Base-by-base conservation (phyloP, 768 basidiomycete species). In the Lactifluus subvellereus region DNA sequence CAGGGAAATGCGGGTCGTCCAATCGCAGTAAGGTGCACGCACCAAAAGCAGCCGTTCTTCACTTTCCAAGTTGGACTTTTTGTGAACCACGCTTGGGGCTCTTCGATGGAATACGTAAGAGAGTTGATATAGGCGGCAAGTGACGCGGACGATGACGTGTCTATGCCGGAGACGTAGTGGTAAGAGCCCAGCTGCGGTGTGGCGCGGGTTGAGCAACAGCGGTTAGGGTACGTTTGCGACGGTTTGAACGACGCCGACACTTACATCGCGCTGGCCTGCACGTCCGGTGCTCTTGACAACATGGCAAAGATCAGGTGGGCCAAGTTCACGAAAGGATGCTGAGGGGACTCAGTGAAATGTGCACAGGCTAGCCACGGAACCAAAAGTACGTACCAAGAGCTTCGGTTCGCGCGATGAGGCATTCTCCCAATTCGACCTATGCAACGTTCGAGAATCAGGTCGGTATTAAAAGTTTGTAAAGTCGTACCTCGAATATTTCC, bases 101-200 rank as follows among this genome's bases (percentile, higher is more conserved):
- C 94, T 71, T 98, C 97, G 65, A 98, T 87, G 18, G 88, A 84
- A 71, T 98, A 98, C 6, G 93, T 96, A n/a, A 98, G 80, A 27
- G 94, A 97, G 77, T 99, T 98, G 75, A 98, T 90, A 75, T 99
- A 99, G 11, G 97, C 96, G 5, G 97, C 97, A 33, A 99, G 82
- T 0, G 94, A 96, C 4, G 97, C 97, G 20, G 95, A 98, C 6
- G 96, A 97, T 18, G 94, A 98, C 1, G 96, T 94, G 74, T 99
- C 97, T 57, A 99, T 92, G n/a, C 97, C 96, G 0, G 97, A 99
- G 61, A 97, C 84, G 69, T 92, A 98, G 76, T 99, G 97, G 73
- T 98, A 98, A 40, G 96, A 98, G 43, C 94, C 93, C 62, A 93
- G 79, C 94, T 97, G 69, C 20, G 40, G 33, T 45, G 45, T 18